These are phyloP conservation scores for Golubevia sp. DNA, from an alignment of 1,284 basidiomycete genomes.

Conservation along the genomic window DNA sequence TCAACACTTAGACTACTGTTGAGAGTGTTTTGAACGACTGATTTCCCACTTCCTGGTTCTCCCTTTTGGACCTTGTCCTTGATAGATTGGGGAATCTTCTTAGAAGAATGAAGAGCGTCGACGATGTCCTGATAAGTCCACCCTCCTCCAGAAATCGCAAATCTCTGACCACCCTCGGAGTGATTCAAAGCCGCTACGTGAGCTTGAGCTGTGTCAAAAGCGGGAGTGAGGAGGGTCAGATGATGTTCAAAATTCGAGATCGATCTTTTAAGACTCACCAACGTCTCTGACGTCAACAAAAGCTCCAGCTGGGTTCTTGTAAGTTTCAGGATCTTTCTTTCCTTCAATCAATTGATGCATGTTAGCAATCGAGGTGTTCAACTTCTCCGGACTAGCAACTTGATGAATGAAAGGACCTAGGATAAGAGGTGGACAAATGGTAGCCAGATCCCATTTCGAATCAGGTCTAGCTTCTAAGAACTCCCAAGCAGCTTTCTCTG, in stretches of 20 bases:
- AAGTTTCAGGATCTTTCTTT: not conserved
- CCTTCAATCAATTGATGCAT: not conserved
- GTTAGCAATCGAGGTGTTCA: not conserved
- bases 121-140: conserved; percentile 33
- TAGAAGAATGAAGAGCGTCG: conserved; percentile 29
- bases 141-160: conserved; percentile 15
- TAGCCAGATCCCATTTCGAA: conserved; percentile 67
- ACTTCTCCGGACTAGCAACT: not conserved
- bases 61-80: conserved; percentile 32
- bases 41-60: conserved; percentile 20
- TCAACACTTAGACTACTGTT: conserved; percentile 30
- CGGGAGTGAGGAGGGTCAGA: not conserved
- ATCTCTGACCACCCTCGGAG: conserved; percentile 22
- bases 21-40: conserved; percentile 31
- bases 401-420: conserved; percentile 39
- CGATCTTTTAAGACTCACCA: not conserved
- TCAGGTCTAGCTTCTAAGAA: conserved; percentile 10
- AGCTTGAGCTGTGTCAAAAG: not conserved
- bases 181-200: not conserved
- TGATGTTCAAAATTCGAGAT: not conserved
- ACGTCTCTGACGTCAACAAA: not conserved
- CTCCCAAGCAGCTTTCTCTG: conserved; percentile 67
- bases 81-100: conserved; percentile 25
- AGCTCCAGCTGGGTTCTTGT: not conserved
- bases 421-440: conserved; percentile 66